phyloP scores from a whole-genome alignment of 2,329 filamentous ascomycete genomes.

The Fonsecaea erecta region DNA sequence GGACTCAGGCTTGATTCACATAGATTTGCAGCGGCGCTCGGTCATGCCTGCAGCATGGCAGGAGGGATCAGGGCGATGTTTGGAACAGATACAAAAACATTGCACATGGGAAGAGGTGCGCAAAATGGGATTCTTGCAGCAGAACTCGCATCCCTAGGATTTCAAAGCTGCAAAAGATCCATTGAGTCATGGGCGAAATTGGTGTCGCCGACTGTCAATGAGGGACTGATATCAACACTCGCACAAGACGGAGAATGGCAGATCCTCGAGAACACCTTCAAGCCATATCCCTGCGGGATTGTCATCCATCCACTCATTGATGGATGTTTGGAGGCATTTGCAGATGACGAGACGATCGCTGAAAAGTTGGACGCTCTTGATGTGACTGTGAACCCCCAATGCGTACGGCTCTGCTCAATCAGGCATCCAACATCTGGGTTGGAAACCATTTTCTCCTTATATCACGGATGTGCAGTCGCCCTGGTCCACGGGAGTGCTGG shows the following conservation, averaged over 20 bases:
- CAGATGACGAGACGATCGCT: constrained; percentile 31
- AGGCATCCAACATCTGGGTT: constrained; percentile 54
- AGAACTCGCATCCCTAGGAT: constrained; percentile 54
- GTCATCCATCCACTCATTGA: constrained; percentile 62
- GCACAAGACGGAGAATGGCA: constrained; percentile 48
- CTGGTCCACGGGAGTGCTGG: constrained; percentile 57
- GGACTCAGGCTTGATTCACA: constrained; percentile 48
- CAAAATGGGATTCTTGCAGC: constrained; percentile 57
- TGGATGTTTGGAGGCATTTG: constrained; percentile 53
- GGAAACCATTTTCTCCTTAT: constrained; percentile 62
- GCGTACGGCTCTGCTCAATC: constrained; percentile 59
- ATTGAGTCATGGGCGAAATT: constrained; percentile 60
- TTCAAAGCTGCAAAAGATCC: constrained; percentile 52
- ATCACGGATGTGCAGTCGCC: constrained; percentile 57
- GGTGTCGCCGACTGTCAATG: constrained; percentile 51
- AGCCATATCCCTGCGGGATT: constrained; percentile 62
- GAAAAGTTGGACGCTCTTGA: constrained; percentile 47
- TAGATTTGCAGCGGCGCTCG: constrained; percentile 56
- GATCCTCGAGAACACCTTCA: constrained; percentile 59
- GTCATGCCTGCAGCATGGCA: constrained; percentile 59
- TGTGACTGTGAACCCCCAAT: constrained; percentile 56
- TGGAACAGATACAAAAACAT: constrained; percentile 60
- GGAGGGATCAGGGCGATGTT: constrained; percentile 60
- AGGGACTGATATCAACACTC: constrained; percentile 40
- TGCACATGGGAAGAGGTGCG: constrained; percentile 59